phyloP scores from a whole-genome alignment of 2,329 filamentous ascomycete species.

The Exophiala oligosperma region DNA sequence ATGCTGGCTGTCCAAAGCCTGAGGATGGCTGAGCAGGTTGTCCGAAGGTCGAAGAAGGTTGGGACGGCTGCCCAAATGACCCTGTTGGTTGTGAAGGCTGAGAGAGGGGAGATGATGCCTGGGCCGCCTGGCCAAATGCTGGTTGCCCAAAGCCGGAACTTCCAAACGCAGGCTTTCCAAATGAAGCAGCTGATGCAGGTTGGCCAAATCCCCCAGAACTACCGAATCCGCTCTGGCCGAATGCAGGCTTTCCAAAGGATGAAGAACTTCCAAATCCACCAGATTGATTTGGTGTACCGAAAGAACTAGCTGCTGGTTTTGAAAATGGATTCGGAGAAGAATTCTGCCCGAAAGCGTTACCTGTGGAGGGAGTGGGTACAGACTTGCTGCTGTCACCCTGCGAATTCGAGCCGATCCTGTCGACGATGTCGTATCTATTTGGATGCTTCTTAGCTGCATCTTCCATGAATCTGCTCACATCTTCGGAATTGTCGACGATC shows the following conservation, averaged over 20 bases:
- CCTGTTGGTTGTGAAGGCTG: slow-evolving; percentile 24
- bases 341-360: slow-evolving; percentile 12
- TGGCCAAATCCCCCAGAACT: slow-evolving; percentile 6
- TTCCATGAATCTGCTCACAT: slow-evolving; percentile 69
- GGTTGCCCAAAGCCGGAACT: slow-evolving; percentile 39
- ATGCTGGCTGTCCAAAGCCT: slow-evolving; percentile 34
- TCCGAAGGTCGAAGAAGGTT: slow-evolving; percentile 34
- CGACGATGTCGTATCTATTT: slow-evolving; percentile 68
- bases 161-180: slow-evolving; percentile 47
- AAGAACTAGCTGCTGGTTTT: slow-evolving; percentile 34
- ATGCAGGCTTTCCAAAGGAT: slow-evolving; percentile 42
- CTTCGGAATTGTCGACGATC: slow-evolving; percentile 68
- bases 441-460: slow-evolving; percentile 69
- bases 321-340: slow-evolving; percentile 27
- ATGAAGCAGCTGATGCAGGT: slow-evolving; percentile 13
- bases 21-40: slow-evolving; percentile 30
- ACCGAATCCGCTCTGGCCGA: slow-evolving; percentile 36
- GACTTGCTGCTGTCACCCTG: slow-evolving; percentile 33
- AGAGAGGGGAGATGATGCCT: slow-evolving; percentile 23
- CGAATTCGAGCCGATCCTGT: slow-evolving; percentile 31
- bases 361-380: background rate
- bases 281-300: slow-evolving; percentile 40
- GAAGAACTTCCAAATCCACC: slow-evolving; percentile 33
- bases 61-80: slow-evolving; percentile 14
- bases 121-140: slow-evolving; percentile 26